These are phyloP conservation scores for Cyanidiococcus yangmingshanensis DNA, from an alignment of 23 red algal genomes.

Conservation along the genomic window DNA sequence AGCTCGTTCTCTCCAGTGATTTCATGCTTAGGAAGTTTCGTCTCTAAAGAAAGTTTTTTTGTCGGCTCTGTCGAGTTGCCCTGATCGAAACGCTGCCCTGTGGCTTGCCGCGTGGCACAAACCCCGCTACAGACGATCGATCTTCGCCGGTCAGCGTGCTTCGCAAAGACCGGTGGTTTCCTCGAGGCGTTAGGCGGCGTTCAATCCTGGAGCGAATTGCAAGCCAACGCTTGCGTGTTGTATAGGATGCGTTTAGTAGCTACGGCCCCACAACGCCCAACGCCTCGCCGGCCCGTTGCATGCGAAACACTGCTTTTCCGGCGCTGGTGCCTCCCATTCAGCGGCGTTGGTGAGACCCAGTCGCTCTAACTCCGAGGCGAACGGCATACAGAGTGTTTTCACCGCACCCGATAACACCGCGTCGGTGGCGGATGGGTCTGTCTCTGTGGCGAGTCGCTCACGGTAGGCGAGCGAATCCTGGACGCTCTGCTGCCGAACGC, in stretches of 20 bases:
- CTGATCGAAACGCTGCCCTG: no score
- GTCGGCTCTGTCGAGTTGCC: no score
- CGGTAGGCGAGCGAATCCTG: constrained; percentile 37
- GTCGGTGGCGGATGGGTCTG: constrained; percentile 36
- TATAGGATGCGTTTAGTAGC: constrained; percentile 43
- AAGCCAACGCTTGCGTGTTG: no score
- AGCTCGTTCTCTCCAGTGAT: no score
- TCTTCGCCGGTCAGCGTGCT: no score
- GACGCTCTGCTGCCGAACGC: constrained; percentile 59
- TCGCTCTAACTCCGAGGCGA: constrained; percentile 58
- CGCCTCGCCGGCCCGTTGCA: constrained; percentile 43
- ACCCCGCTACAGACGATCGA: no score
- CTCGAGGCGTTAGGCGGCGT: no score
- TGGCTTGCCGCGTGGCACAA: no score
- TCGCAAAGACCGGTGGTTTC: no score
- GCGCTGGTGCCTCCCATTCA: constrained; percentile 8
- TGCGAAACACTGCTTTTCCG: constrained; percentile 54
- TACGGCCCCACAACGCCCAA: constrained; percentile 86
- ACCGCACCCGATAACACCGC: constrained; percentile 52
- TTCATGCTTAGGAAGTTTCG: no score
- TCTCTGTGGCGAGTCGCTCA: constrained; percentile 15
- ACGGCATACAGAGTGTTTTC: constrained; percentile 89
- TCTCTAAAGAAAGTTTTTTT: no score
- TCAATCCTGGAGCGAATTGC: no score
- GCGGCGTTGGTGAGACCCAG: constrained; percentile 31